phyloP scores from a whole-genome alignment of 495 filamentous ascomycete species.

The Aspergillus conjunctus region DNA sequence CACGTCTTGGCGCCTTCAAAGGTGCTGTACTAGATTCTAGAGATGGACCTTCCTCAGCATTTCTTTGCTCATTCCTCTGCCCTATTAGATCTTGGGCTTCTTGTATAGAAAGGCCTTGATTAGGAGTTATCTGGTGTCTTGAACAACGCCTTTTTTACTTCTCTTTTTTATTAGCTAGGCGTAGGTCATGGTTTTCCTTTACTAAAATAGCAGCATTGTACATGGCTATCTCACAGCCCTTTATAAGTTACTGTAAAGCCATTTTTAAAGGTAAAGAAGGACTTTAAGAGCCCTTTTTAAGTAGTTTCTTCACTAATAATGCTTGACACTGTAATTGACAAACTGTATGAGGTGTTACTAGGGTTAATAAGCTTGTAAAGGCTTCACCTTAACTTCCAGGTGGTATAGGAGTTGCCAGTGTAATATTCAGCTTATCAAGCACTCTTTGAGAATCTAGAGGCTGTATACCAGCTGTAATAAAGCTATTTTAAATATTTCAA shows the following conservation, averaged over 20 bases:
- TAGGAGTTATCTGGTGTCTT: background rate
- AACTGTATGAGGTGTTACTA: constrained; percentile 13
- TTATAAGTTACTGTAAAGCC: constrained; percentile 10
- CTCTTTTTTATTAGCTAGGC: background rate
- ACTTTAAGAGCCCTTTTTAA: constrained; percentile 5
- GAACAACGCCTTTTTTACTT: background rate
- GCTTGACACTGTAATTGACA: constrained; percentile 3
- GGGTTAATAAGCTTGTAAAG: background rate
- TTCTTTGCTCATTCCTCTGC: background rate
- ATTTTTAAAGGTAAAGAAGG: background rate
- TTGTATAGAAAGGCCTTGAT: background rate
- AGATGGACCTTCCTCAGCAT: background rate
- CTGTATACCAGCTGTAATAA: no score
- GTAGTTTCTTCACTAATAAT: constrained; percentile 6
- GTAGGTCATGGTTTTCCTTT: constrained; percentile 8
- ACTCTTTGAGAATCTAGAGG: no score
- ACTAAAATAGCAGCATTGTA: background rate
- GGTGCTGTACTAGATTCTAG: no score
- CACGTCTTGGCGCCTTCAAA: background rate
- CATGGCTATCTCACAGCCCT: constrained; percentile 7
- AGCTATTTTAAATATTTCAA: no score
- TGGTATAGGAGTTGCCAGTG: no score
- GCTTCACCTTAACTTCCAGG: background rate
- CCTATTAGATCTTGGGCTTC: background rate
- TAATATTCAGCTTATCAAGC: no score